These are phyloP conservation scores for Salix suchowensis DNA, from an alignment of 345 rosid species.

Conservation along the genomic window DNA sequence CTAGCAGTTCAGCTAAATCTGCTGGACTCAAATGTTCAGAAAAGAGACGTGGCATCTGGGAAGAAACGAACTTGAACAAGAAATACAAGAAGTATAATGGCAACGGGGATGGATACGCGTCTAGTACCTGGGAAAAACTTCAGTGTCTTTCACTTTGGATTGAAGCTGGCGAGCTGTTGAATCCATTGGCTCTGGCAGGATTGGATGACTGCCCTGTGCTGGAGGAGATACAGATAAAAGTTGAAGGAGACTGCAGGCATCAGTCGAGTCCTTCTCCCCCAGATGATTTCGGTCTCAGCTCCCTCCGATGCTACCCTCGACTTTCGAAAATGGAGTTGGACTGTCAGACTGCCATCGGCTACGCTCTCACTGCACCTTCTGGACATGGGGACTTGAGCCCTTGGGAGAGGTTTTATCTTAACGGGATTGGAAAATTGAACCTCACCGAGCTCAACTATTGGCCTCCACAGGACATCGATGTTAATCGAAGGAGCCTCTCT, in stretches of 20 bases:
- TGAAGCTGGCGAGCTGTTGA: constrained; percentile 57
- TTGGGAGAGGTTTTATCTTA: constrained; percentile 89
- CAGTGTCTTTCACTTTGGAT: constrained; percentile 73
- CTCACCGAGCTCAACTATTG: constrained; percentile 75
- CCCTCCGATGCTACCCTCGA: constrained; percentile 47
- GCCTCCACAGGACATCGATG: constrained; percentile 91
- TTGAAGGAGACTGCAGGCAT: constrained; percentile 84
- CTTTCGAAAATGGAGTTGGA: constrained; percentile 77
- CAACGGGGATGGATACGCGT: constrained; percentile 19
- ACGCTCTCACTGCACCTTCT: constrained; percentile 67
- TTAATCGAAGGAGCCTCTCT: constrained; percentile 74
- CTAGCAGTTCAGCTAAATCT: not conserved
- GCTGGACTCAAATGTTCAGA: no score
- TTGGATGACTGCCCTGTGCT: constrained; percentile 67
- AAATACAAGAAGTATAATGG: constrained; percentile 31
- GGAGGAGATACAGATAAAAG: constrained; percentile 74
- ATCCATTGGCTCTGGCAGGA: constrained; percentile 52
- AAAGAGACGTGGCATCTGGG: not conserved
- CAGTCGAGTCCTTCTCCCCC: constrained; percentile 45
- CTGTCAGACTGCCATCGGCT: constrained; percentile 69
- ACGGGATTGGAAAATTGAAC: constrained; percentile 53
- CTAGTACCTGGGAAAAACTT: constrained; percentile 55
- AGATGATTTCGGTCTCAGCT: constrained; percentile 59
- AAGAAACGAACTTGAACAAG: constrained; percentile 30
- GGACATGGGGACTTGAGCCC: constrained; percentile 79